Conservation (phyloP, 2,329 filamentous ascomycete species). For the Fonsecaea pedrosoi region DNA sequence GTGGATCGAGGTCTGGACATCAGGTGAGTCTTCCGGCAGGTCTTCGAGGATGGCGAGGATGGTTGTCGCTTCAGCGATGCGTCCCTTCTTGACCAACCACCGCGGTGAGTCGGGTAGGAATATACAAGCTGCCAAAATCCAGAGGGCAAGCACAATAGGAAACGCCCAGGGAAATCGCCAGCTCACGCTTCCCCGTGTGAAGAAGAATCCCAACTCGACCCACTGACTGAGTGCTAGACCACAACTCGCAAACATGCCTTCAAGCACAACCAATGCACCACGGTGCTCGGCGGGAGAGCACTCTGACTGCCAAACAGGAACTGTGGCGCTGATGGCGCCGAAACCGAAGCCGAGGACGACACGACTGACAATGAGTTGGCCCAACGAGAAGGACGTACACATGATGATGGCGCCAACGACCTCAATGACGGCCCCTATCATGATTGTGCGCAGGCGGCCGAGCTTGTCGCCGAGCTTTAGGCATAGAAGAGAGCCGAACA, state of each 20-base stretch:
- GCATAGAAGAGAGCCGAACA: constrained; percentile 57
- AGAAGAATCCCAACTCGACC: constrained; percentile 58
- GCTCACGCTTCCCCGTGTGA: constrained; percentile 56
- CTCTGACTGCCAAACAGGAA: constrained; percentile 52
- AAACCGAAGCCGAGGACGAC: constrained; percentile 52
- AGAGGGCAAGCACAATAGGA: constrained; percentile 62
- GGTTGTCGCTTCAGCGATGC: not conserved
- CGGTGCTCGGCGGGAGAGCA: constrained; percentile 59
- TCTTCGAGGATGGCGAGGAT: constrained; percentile 1
- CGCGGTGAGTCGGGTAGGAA: constrained; percentile 27
- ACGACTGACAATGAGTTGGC: constrained; percentile 57
- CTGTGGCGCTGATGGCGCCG: constrained; percentile 48
- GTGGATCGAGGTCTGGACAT: not conserved
- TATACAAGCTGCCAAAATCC: constrained; percentile 54
- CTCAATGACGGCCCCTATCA: constrained; percentile 50
- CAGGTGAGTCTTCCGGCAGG: not conserved
- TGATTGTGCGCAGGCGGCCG: constrained; percentile 53
- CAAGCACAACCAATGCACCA: constrained; percentile 61
- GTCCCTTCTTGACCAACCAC: constrained; percentile 7
- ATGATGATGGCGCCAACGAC: constrained; percentile 54
- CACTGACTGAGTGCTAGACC: constrained; percentile 45
- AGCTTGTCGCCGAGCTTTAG: constrained; percentile 60
- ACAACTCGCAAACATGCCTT: constrained; percentile 44
- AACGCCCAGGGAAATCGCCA: constrained; percentile 65
- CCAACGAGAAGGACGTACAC: constrained; percentile 48